phyloP scores from a whole-genome alignment of 306 rosid genomes.

The Vigna mungo region DNA sequence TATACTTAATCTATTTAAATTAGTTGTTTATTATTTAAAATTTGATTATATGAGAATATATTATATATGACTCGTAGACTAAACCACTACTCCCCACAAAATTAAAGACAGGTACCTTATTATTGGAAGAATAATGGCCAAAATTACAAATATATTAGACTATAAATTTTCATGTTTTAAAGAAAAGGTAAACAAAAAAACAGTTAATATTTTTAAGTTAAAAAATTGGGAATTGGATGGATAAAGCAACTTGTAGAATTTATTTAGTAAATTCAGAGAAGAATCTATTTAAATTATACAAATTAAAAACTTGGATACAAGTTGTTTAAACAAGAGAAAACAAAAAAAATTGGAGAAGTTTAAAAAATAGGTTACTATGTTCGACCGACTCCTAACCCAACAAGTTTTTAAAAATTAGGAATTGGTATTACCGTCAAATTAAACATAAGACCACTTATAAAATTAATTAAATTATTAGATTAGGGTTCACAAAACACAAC shows the following conservation, averaged over 20 bases:
- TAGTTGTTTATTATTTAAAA: too few relatives aligned
- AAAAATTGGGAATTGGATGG: not conserved
- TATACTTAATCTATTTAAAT: too few relatives aligned
- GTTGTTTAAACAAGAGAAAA: not conserved
- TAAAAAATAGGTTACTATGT: not conserved
- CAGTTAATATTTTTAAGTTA: too few relatives aligned
- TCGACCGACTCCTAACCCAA: constrained; percentile 17
- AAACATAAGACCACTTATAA: constrained; percentile 7
- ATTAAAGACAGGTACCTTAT: too few relatives aligned
- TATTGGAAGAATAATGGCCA: too few relatives aligned
- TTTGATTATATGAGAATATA: too few relatives aligned
- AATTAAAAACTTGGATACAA: not conserved
- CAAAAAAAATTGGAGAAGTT: not conserved
- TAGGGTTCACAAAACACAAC: not conserved
- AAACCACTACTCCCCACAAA: too few relatives aligned
- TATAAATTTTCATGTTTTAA: too few relatives aligned
- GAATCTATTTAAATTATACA: not conserved
- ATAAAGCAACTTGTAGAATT: not conserved
- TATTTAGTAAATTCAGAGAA: not conserved
- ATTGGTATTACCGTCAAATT: constrained; percentile 4
- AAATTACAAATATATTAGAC: too few relatives aligned
- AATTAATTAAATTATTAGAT: not conserved
- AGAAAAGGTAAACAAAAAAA: too few relatives aligned
- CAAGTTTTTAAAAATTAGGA: not conserved
- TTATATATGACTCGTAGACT: too few relatives aligned